Evolutionary conservation across 75 land plant species (phyloP).

Genomic region (Cryptomeria japonica): DNA sequence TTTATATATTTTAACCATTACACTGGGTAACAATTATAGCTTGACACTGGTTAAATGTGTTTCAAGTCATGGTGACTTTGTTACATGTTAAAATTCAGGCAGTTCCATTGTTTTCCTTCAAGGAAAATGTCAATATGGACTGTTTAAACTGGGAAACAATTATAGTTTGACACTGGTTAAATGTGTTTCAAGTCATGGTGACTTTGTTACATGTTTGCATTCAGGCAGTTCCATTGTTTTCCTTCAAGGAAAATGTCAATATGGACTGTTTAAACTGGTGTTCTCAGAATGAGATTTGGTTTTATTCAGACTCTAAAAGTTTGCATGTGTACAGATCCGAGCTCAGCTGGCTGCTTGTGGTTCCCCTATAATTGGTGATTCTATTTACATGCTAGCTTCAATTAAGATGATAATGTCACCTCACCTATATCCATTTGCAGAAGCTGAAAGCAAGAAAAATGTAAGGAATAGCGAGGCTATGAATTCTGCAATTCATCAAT

Average conservation of each 20-base stretch:
- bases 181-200: neutral
- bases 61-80: neutral
- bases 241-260: neutral
- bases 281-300: neutral
- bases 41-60: neutral
- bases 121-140: neutral
- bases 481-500: conserved; percentile 36
- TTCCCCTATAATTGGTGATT: conserved; percentile 91
- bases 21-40: neutral
- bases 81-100: neutral
- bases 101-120: neutral
- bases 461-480: neutral
- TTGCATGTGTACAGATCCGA: conserved; percentile 60
- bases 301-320: neutral
- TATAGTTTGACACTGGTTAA: neutral
- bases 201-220: neutral
- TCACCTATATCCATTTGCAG: conserved; percentile 64
- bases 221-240: neutral
- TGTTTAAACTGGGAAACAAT: neutral
- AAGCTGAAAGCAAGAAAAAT: conserved; percentile 28
- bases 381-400: conserved; percentile 90
- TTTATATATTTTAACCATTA: neutral
- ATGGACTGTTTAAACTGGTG: neutral
- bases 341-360: conserved; percentile 91
- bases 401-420: conserved; percentile 45